Evolutionary conservation across 106 monocot species (phyloP).

Genomic region (Allium cepa): DNA sequence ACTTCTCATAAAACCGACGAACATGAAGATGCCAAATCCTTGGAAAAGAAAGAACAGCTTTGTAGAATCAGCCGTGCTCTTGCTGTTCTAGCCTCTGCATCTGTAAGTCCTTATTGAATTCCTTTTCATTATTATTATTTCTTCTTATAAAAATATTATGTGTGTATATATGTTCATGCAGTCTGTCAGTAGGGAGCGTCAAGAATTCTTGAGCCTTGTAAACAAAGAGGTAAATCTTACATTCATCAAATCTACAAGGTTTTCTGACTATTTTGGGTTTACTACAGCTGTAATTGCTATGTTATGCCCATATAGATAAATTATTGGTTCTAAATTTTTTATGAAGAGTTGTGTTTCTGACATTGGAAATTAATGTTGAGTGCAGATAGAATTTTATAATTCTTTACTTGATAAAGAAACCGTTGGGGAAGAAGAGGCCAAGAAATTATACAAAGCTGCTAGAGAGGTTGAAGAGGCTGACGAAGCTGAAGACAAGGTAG

Average conservation of each 20-base stretch:
- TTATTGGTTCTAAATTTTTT: not conserved
- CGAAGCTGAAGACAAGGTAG: not conserved
- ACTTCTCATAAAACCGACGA: constrained; percentile 51
- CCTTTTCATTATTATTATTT: not conserved
- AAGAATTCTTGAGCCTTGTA: constrained; percentile 14
- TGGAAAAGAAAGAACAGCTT: constrained; percentile 61
- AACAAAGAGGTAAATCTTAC: constrained; percentile 9
- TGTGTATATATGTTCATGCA: not conserved
- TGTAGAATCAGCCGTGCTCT: constrained; percentile 88
- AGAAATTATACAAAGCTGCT: constrained; percentile 75
- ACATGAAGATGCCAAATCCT: constrained; percentile 22
- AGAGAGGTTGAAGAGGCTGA: constrained; percentile 5
- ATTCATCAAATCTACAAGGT: not conserved
- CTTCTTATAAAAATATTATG: no score
- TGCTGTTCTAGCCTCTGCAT: constrained; percentile 75
- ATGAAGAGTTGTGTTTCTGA: not conserved
- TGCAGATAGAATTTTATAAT: constrained; percentile 87
- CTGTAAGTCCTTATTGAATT: not conserved
- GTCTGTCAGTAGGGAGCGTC: constrained; percentile 17
- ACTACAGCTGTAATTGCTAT: no score
- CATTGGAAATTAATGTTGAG: not conserved
- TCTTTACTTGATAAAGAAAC: constrained; percentile 79
- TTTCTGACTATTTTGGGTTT: not conserved
- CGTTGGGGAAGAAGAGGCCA: constrained; percentile 91
- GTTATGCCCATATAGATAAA: no score